A percentile compares a stretch with the other conserved stretches of the same genome.
Evolutionary conservation across 768 basidiomycete species (phyloP).

Genomic region (Cystofilobasidium bisporidii): DNA sequence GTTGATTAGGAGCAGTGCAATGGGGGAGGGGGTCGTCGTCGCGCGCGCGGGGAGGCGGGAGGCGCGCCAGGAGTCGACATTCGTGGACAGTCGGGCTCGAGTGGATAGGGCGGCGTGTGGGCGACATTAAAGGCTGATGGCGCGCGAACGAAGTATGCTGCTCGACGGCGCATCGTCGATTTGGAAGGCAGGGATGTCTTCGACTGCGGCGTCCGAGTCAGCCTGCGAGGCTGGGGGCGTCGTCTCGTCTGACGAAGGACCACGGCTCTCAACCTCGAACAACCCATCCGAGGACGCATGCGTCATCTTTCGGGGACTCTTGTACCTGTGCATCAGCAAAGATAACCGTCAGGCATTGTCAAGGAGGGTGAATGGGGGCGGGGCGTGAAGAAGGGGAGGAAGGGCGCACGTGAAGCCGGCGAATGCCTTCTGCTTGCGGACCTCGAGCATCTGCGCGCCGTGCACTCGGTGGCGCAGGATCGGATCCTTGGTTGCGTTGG

Average conservation of each 20-base stretch:
- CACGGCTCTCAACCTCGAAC: not conserved
- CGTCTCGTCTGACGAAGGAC: too few species aligned
- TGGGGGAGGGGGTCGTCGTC: too few species aligned
- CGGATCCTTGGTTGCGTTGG: slow-evolving; percentile 77
- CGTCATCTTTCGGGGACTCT: not conserved
- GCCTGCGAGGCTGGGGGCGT: too few species aligned
- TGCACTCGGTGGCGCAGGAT: slow-evolving; percentile 74
- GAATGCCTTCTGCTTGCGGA: slow-evolving; percentile 56
- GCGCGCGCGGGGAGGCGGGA: too few species aligned
- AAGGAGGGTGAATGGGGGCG: not conserved
- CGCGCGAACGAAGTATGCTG: not conserved
- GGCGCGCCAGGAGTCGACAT: too few species aligned
- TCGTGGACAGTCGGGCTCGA: too few species aligned
- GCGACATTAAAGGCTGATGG: not conserved
- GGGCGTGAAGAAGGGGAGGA: too few species aligned
- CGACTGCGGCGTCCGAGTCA: too few species aligned
- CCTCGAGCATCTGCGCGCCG: slow-evolving; percentile 74
- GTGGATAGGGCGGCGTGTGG: too few species aligned
- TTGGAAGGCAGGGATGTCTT: too few species aligned
- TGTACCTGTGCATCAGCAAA: not conserved
- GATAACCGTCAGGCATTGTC: not conserved
- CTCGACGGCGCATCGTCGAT: too few species aligned
- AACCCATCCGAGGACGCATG: not conserved
- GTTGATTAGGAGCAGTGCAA: too few species aligned
- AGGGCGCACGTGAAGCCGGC: slow-evolving; percentile 19